A percentile compares a stretch with the other conserved stretches of the same genome.
phyloP scores from a whole-genome alignment of 2,329 filamentous ascomycete species.

The Ascocoryne sarcoides region DNA sequence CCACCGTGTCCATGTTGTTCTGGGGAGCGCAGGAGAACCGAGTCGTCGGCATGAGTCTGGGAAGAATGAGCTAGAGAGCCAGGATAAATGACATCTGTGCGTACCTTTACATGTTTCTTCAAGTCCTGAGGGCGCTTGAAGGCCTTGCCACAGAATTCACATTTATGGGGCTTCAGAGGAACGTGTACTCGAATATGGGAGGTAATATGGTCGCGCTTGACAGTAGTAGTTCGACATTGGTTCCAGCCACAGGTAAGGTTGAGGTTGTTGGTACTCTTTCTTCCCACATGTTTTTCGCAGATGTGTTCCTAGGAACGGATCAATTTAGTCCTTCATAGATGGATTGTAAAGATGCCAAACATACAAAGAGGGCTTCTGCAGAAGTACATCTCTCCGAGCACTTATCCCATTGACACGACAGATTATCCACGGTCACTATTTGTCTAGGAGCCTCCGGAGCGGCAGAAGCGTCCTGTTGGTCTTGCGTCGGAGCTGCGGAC shows the following conservation, averaged over 20 bases:
- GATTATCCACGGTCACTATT: slow-evolving; percentile 24
- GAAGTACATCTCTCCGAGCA: slow-evolving; percentile 32
- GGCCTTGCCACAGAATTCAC: slow-evolving; percentile 95
- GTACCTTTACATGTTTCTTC: slow-evolving; percentile 94
- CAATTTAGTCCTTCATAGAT: not conserved
- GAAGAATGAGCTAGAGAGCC: slow-evolving; percentile 16
- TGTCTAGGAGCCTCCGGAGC: slow-evolving; percentile 16
- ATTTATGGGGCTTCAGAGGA: slow-evolving; percentile 98
- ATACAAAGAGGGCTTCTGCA: slow-evolving; percentile 33
- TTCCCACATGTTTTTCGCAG: slow-evolving; percentile 94
- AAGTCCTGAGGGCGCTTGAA: slow-evolving; percentile 98
- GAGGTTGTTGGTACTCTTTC: slow-evolving; percentile 98
- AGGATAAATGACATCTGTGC: slow-evolving; percentile 8
- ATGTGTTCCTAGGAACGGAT: slow-evolving; percentile 69
- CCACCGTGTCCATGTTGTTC: slow-evolving; percentile 25
- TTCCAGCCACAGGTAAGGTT: slow-evolving; percentile 98
- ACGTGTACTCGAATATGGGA: slow-evolving; percentile 98
- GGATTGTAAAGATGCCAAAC: slow-evolving; percentile 11
- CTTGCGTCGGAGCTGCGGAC: slow-evolving; percentile 15
- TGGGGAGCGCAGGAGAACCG: slow-evolving; percentile 49
- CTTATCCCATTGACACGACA: slow-evolving; percentile 34
- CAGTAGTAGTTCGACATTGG: slow-evolving; percentile 87
- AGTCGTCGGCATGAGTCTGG: slow-evolving; percentile 88
- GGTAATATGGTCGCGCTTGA: slow-evolving; percentile 98
- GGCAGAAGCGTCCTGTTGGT: slow-evolving; percentile 13